Evolutionary conservation across 345 rosid genomes (phyloP), one percentile per base, ranked within the genome.

Genomic region (Gossypium sturtianum): DNA sequence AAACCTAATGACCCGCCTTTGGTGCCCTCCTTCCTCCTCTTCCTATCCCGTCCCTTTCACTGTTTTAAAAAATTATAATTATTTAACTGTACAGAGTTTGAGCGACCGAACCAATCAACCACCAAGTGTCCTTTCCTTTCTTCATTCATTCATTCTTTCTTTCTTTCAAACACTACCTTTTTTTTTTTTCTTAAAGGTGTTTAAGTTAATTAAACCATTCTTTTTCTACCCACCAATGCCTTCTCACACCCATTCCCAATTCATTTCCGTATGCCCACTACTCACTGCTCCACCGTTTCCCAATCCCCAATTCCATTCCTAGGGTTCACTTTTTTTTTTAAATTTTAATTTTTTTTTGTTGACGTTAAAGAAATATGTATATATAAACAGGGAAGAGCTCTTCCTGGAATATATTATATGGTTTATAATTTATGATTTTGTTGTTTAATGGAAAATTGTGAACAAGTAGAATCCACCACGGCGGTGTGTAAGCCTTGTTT

Each of bases 261-360:
- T 83, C 76, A 82, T 85, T 72, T 76, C 59, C 83, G 56, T 78
- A 54, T 57, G 60, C 48, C 80, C 79, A 70, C 84, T 77, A 67
- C 73, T 72, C 56, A 19, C 72, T 74, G 76, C 76, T 72, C 73
- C 76, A 70, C 73, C 80, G 63, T 80, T 22, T 62, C 74, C 63
- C 68, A 78, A 61, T 67, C 78, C 84, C 83, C 47, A 73, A 69
- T 70, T 72, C 76, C 74, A 73, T 73, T 76, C 65, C 77, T 90
- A 90, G 94, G 94, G 91, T 87, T 87, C 70, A 12, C 51, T 17
- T n/a, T 22, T 43, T 53, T 29, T 38, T 25, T 16, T 15, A 0
- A 48, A n/a, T 77, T 79, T 47, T 4, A 51, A 70, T 79, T 62
- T 15, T 29, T 27, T 29, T 20, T 12, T 6, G 25, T 65, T 66